Base-by-base conservation (phyloP, 1,139 yeast genomes). In the Pichia sp. region DNA sequence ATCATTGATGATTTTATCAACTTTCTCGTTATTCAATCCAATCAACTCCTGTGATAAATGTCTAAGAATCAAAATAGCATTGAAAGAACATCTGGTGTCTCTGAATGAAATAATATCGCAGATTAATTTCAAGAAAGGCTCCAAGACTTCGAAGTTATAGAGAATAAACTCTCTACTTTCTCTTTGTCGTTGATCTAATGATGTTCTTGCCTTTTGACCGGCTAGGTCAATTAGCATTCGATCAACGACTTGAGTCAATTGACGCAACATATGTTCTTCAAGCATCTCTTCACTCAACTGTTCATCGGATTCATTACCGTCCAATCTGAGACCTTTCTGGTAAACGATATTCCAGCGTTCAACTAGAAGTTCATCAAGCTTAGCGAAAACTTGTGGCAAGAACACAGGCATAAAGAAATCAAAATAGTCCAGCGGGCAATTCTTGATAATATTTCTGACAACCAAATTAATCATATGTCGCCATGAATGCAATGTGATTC, bases 241-340 rank as follows among this genome's bases (percentile, higher is more conserved):
- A 46, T 88, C 97, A n/a, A 89, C 90, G 6, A 95, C 90, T 1
- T 96, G 96, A 0, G 98, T 90, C 54, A 93, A 78, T 69, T 93
- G 98, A 60, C 99, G 77, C 59, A 93, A 75, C 77, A 93, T 79
- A 69, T 93, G 97, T 68, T 93, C 99, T 63, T 93, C 98, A 88
- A 93, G 87, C 95, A 93, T 93, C 68, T 93, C 99, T 66, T 92
- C 97, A n/a, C 95, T 85, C 63, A 95, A 76, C 16, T 90, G 85
- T 56, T 86, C 95, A 63, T 89, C 95, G 59, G 85, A 88, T 60
- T 81, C 87, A 58, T 79, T 80, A 1, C 87, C 87, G 62, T 79
- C 84, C 53, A 85, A 73, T 64, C 83, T 87, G 54, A 86, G 72
- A n/a, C 96, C 96, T 57, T 78, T 77, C 61, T 77, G 75, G 67